Conservation (phyloP, 305 asterid species). For the Salvia sclarea region DNA sequence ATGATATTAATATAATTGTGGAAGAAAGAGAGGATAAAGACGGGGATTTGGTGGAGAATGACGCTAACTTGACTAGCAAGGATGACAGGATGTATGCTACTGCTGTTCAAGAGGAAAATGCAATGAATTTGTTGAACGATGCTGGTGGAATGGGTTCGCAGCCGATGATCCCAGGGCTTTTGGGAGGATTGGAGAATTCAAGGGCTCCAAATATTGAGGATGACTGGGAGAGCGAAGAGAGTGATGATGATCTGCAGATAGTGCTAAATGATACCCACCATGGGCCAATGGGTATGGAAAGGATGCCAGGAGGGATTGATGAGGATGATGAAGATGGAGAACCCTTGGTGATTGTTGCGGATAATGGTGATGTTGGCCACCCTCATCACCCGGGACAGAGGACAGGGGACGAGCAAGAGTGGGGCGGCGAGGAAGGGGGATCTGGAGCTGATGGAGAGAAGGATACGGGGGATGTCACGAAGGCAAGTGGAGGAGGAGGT, state of each 20-base stretch:
- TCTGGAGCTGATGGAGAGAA: conserved; percentile 66
- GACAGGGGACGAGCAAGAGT: conserved; percentile 63
- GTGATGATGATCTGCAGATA: conserved; percentile 94
- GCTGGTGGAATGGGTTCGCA: conserved; percentile 31
- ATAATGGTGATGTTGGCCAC: conserved; percentile 56
- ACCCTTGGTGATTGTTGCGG: conserved; percentile 76
- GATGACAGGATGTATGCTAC: conserved; percentile 22
- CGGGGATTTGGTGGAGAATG: conserved; percentile 51
- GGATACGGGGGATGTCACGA: conserved; percentile 59
- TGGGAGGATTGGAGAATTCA: conserved; percentile 35
- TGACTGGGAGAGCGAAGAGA: conserved; percentile 88
- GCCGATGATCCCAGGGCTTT: conserved; percentile 55
- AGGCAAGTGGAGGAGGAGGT: conserved; percentile 47
- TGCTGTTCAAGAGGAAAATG: conserved; percentile 27
- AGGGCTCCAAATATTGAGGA: conserved; percentile 33
- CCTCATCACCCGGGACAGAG: conserved; percentile 48
- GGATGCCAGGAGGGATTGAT: conserved; percentile 29
- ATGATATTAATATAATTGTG: conserved; percentile 57
- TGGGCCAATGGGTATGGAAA: conserved; percentile 70
- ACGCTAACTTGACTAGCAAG: conserved; percentile 28
- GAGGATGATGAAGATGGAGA: conserved; percentile 69
- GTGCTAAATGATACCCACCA: conserved; percentile 72
- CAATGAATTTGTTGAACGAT: conserved; percentile 22
- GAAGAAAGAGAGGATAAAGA: conserved; percentile 68
- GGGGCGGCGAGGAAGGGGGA: conserved; percentile 75